phyloP scores from a whole-genome alignment of 805 yeast species.

The Candida odintsovae region DNA sequence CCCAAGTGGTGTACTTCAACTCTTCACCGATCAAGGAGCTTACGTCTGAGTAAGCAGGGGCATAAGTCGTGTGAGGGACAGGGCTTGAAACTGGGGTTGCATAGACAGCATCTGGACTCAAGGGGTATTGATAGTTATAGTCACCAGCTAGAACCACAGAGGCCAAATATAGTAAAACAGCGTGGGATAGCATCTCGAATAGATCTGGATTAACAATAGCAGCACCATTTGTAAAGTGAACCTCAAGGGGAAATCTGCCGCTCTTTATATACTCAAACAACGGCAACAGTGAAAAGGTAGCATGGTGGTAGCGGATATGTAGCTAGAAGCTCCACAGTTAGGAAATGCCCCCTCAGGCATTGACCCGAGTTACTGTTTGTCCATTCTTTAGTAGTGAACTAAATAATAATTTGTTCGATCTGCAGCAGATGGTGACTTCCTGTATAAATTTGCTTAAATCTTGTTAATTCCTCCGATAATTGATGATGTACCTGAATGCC shows the following conservation, averaged over 20 bases:
- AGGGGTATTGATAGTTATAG: neutral
- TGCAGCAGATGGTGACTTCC: no score
- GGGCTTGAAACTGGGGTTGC: neutral
- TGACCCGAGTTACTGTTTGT: neutral
- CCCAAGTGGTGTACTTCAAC: neutral
- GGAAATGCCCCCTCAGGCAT: neutral
- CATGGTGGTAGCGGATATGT: no score
- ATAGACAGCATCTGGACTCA: neutral
- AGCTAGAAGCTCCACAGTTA: no score
- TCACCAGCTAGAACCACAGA: neutral
- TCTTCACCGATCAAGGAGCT: neutral
- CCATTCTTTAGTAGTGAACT: neutral
- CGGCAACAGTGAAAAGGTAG: no score
- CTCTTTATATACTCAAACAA: neutral
- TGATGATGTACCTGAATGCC: neutral
- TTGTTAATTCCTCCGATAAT: neutral
- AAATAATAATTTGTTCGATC: neutral
- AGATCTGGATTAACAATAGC: neutral
- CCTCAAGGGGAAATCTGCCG: neutral
- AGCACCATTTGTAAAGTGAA: neutral
- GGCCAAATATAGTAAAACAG: neutral
- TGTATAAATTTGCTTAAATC: no score
- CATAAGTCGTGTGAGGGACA: neutral
- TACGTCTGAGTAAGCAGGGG: neutral
- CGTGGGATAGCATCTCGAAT: neutral